Base-by-base conservation (phyloP, 257 asterid species). In the Lycium ferocissimum region DNA sequence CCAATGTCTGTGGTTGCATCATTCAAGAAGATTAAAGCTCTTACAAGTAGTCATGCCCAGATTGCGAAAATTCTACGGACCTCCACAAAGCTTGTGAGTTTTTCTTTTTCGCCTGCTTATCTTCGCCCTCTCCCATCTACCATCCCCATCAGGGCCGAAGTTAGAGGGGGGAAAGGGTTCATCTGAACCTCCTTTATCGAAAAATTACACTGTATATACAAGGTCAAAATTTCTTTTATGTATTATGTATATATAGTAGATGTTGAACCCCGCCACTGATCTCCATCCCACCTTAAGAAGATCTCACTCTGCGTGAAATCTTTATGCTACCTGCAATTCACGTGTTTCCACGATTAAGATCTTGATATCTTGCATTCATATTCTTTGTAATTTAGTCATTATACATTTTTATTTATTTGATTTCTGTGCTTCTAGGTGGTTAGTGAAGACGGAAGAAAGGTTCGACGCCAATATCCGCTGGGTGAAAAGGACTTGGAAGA, bases 1-100 rank as follows among this genome's bases (percentile, higher is more conserved):
- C 97, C 98, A 45, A 89, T 95, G 76, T 90, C 98, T 37, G 96
- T 92, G 61, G 95, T 94, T 76, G 94, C 96, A 82, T 93, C 98
- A 65, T 94, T 95, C 85, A 95, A 95, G 93, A 95, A 94, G 91
- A 91, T 94, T 51, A 95, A 91, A 90, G 87, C 91, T 71, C 91
- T 92, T 69, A 89, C 92, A 80, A 86, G 80, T 84, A 91, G 87
- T 89, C 88, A 86, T 62, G 80, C 95, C 57, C 94, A 91, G 84
- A 94, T 95, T 65, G 97, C 95, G 22, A 88, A 86, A 85, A 91
- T 95, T 86, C 87, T 95, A 72, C 79, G 88, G 88, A 81, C 90
- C 89, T 95, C 98, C n/a, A 88, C 85, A 26, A 95, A 91, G 89
- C 92, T 95, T 88, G 98, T 94, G 89, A 90, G 90, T 67, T 69